Evolutionary conservation across 164 flowering plant species (phyloP).

Genomic region (Piper betle): DNA sequence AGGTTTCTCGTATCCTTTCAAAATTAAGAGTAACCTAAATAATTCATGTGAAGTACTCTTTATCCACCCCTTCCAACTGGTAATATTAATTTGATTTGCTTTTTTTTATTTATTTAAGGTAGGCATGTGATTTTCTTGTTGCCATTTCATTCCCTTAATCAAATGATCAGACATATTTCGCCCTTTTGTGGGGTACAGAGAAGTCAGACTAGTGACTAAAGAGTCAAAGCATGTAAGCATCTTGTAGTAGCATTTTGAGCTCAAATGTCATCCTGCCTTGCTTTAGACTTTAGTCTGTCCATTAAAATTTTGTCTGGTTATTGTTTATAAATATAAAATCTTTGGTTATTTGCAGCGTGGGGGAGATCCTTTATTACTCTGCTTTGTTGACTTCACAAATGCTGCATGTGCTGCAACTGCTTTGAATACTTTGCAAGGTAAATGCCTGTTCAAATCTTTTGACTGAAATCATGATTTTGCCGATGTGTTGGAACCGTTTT

Average conservation of each 20-base stretch:
- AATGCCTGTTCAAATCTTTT: background rate
- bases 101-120: background rate
- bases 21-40: background rate
- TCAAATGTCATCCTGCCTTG: background rate
- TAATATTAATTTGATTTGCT: background rate
- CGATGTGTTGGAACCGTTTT: background rate
- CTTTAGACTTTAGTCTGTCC: background rate
- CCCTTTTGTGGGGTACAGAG: constrained; percentile 66
- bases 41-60: too few species aligned
- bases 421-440: constrained; percentile 59
- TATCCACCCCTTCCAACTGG: background rate
- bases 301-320: background rate
- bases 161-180: constrained; percentile 51
- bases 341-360: constrained; percentile 33
- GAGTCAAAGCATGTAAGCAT: constrained; percentile 51
- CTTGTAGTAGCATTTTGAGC: background rate
- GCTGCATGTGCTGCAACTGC: constrained; percentile 68
- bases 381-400: constrained; percentile 57
- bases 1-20: constrained; percentile 77
- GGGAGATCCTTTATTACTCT: constrained; percentile 55
- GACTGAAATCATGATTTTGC: background rate
- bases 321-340: background rate
- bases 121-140: background rate
- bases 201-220: constrained; percentile 66
- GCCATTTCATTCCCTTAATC: constrained; percentile 13